Evolutionary conservation across 1,284 basidiomycete species (phyloP).

Genomic region (Erythrobasidium hasegawianum): DNA sequence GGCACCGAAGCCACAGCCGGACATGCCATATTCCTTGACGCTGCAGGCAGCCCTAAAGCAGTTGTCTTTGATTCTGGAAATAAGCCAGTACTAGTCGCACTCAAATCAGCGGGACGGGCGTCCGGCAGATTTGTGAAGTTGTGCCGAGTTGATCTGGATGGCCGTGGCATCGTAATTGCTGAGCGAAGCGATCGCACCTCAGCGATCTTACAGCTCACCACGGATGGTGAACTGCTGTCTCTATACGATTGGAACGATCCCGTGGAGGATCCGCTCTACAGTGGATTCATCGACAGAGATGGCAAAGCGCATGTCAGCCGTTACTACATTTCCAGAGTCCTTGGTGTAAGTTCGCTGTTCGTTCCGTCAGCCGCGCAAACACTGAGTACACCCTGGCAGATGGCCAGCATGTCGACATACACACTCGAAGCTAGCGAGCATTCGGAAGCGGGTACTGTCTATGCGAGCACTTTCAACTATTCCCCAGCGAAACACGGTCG

Average conservation of each 20-base stretch:
- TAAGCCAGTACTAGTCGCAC: slow-evolving; percentile 1
- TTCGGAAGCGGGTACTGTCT: slow-evolving; percentile 55
- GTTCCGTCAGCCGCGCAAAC: too few species aligned
- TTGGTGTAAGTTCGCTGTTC: slow-evolving; percentile 61
- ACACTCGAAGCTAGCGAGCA: slow-evolving; percentile 58
- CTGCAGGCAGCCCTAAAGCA: slow-evolving; percentile 1
- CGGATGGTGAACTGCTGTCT: slow-evolving; percentile 52
- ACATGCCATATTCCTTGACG: slow-evolving; percentile 20
- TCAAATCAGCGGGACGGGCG: too few species aligned
- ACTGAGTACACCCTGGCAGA: slow-evolving; percentile 35
- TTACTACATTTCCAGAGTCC: slow-evolving; percentile 65
- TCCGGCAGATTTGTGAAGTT: slow-evolving; percentile 26
- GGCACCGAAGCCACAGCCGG: not conserved
- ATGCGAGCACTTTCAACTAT: slow-evolving; percentile 67
- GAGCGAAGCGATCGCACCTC: slow-evolving; percentile 58
- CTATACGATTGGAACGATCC: slow-evolving; percentile 62
- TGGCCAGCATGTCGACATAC: slow-evolving; percentile 57
- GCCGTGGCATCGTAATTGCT: slow-evolving; percentile 49
- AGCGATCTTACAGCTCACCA: slow-evolving; percentile 57
- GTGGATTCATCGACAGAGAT: slow-evolving; percentile 59
- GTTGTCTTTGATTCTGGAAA: not conserved
- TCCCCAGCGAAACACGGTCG: slow-evolving; percentile 68
- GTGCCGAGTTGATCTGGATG: slow-evolving; percentile 46
- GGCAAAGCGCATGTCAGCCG: slow-evolving; percentile 64
- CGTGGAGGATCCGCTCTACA: slow-evolving; percentile 51